These are phyloP conservation scores for Ammopiptanthus mongolicus DNA, from an alignment of 306 rosid species.

Conservation along the genomic window DNA sequence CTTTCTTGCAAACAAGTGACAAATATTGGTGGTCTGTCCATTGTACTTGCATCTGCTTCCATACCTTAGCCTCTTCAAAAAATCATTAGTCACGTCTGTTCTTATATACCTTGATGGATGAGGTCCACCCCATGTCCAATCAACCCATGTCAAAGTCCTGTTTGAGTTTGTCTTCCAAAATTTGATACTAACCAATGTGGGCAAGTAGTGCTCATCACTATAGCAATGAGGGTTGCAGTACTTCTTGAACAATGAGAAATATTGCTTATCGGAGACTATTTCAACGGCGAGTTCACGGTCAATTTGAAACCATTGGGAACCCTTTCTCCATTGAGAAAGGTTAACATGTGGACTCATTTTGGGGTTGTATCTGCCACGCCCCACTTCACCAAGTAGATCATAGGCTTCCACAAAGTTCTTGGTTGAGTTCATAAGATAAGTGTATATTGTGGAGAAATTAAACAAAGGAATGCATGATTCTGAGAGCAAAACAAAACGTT, in stretches of 20 bases:
- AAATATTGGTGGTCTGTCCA: constrained; percentile 42
- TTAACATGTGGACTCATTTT: constrained; percentile 48
- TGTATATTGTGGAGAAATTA: constrained; percentile 64
- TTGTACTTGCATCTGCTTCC: constrained; percentile 54
- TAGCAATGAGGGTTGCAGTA: constrained; percentile 48
- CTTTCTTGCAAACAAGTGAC: constrained; percentile 86
- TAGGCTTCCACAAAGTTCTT: constrained; percentile 56
- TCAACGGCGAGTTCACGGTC: constrained; percentile 51
- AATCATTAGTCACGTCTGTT: constrained; percentile 34
- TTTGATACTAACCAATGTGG: constrained; percentile 47
- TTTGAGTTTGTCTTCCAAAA: constrained; percentile 54
- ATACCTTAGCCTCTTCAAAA: constrained; percentile 49
- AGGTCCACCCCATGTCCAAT: constrained; percentile 77
- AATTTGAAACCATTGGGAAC: constrained; percentile 90
- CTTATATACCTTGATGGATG: constrained; percentile 59
- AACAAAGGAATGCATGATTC: constrained; percentile 89
- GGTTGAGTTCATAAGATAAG: constrained; percentile 45
- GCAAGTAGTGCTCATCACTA: constrained; percentile 80
- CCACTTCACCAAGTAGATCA: constrained; percentile 39
- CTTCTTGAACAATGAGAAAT: constrained; percentile 41
- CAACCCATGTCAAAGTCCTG: constrained; percentile 84
- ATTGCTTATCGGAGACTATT: constrained; percentile 43
- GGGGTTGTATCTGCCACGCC: constrained; percentile 58
- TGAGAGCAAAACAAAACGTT: constrained; percentile 73
- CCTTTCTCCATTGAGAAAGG: constrained; percentile 72